Percentiles rank a stretch among this genome's conserved stretches.
These are phyloP conservation scores for Fonsecaea pugnacius DNA, from an alignment of 2,329 filamentous ascomycete genomes.

Conservation along the genomic window DNA sequence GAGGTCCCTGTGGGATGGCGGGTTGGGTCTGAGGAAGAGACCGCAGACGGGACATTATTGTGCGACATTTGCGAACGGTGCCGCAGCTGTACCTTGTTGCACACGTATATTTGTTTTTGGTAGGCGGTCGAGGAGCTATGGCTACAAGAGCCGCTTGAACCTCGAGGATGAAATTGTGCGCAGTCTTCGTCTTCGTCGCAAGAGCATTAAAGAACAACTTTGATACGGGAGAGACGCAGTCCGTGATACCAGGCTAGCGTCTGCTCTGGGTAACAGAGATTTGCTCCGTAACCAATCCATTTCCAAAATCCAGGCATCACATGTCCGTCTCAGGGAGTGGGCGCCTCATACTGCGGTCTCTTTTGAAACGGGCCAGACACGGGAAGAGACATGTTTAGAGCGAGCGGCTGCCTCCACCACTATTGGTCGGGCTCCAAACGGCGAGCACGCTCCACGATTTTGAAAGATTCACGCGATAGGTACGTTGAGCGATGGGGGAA, in stretches of 20 bases:
- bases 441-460: neutral
- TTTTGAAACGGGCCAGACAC: neutral
- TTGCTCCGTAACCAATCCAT: constrained; percentile 15
- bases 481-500: neutral
- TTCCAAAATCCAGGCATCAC: constrained; percentile 1
- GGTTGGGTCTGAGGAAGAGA: neutral
- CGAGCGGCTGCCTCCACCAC: neutral
- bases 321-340: constrained; percentile 1
- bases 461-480: neutral
- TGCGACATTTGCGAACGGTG: constrained; percentile 1
- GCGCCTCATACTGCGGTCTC: neutral
- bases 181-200: neutral
- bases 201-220: neutral
- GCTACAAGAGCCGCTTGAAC: neutral
- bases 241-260: neutral
- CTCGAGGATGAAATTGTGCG: neutral
- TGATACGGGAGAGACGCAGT: neutral
- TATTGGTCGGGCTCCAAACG: neutral
- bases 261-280: constrained; percentile 1
- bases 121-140: neutral
- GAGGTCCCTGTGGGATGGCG: constrained; percentile 7
- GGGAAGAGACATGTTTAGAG: neutral
- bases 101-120: neutral
- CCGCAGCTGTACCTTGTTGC: neutral
- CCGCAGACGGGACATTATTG: neutral